These are phyloP conservation scores for Rossbeevera mucosa DNA, from an alignment of 768 basidiomycete species.

Conservation along the genomic window DNA sequence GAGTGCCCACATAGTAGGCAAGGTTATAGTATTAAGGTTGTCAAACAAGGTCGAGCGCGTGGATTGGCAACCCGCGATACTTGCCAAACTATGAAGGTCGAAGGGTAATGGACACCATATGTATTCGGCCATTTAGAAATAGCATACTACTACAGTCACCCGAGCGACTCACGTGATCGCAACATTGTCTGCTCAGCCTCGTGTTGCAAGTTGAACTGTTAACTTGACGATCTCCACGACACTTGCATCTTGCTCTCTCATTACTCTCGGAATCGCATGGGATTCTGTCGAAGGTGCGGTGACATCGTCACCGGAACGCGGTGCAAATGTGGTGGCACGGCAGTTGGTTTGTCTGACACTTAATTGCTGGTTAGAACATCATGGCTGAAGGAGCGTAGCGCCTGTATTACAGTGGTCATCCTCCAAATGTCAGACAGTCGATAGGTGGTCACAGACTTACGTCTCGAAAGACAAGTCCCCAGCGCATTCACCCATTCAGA, in stretches of 20 bases:
- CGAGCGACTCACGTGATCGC: constrained; percentile 18
- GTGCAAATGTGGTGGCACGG: constrained; percentile 75
- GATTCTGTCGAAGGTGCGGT: constrained; percentile 82
- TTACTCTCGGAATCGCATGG: constrained; percentile 44
- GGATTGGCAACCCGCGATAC: constrained; percentile 53
- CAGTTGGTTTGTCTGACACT: constrained; percentile 59
- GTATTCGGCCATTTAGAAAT: neutral
- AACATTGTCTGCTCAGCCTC: constrained; percentile 3
- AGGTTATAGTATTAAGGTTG: constrained; percentile 1
- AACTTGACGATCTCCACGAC: constrained; percentile 3
- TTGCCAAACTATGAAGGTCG: constrained; percentile 22
- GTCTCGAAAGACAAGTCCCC: constrained; percentile 54
- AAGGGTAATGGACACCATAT: neutral
- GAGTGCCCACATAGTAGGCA: constrained; percentile 14
- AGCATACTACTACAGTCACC: neutral
- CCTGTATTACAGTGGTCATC: constrained; percentile 63
- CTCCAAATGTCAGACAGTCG: constrained; percentile 42
- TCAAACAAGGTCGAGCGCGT: constrained; percentile 53
- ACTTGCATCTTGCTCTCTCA: neutral
- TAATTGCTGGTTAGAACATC: neutral
- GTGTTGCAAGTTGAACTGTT: constrained; percentile 10
- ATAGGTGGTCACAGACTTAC: constrained; percentile 81
- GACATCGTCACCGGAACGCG: constrained; percentile 69
- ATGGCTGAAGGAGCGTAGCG: constrained; percentile 38
- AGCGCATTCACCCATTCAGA: constrained; percentile 28